Conservation (phyloP, 768 basidiomycete species). For the Serendipita sp. region DNA sequence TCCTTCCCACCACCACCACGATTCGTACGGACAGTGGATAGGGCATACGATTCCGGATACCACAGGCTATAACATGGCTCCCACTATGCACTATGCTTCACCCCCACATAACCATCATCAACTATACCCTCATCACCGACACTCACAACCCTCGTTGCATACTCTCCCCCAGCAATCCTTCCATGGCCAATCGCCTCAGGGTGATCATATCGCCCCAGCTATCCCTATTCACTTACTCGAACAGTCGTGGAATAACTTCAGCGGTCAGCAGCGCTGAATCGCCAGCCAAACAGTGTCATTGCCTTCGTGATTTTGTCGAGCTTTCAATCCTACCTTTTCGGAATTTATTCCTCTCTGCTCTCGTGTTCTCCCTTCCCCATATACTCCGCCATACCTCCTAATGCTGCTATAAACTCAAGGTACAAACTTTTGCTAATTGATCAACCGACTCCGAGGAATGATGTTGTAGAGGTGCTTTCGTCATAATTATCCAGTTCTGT, state of each 20-base stretch:
- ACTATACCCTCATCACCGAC: not conserved
- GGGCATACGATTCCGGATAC: not conserved
- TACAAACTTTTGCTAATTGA: no score
- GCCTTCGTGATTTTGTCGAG: no score
- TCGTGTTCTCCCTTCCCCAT: no score
- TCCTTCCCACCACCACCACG: not conserved
- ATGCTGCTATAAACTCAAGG: no score
- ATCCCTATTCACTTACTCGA: not conserved
- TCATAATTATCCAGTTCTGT: no score
- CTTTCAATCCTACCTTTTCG: no score
- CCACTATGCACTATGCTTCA: not conserved
- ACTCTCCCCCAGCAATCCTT: not conserved
- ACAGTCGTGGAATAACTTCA: not conserved
- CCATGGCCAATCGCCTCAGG: not conserved
- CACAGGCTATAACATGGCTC: no score
- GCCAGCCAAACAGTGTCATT: no score
- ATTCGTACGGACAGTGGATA: constrained; percentile 4
- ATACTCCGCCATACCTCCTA: no score
- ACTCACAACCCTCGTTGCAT: not conserved
- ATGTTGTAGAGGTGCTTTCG: no score
- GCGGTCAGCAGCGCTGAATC: not conserved
- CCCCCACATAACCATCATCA: not conserved
- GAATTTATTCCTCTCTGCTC: no score
- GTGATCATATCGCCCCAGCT: not conserved
- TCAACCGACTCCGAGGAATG: no score